phyloP scores from a whole-genome alignment of 805 yeast species.

The Saccharomycopsis fermentans region DNA sequence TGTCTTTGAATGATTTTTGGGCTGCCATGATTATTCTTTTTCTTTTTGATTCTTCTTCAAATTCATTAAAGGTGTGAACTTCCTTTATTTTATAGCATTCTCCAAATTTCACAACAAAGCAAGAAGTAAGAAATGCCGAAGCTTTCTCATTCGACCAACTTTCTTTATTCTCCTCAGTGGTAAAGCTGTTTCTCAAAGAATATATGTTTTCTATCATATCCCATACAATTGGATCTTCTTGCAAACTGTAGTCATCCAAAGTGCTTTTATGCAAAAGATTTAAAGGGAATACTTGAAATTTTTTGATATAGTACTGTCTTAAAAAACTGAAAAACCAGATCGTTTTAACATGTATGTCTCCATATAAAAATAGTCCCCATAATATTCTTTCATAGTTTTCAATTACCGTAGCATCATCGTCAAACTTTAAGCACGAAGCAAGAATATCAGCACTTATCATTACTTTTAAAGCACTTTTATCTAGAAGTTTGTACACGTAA shows the following conservation, averaged over 20 bases:
- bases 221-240: background rate
- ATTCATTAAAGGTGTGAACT: background rate
- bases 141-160: background rate
- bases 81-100: background rate
- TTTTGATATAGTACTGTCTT: slow-evolving; percentile 23
- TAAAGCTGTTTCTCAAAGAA: background rate
- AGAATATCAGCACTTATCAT: slow-evolving; percentile 32
- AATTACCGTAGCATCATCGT: slow-evolving; percentile 31
- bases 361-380: slow-evolving; percentile 34
- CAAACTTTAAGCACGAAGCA: slow-evolving; percentile 25
- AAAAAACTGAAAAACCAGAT: slow-evolving; percentile 35
- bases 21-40: background rate
- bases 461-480: slow-evolving; percentile 20
- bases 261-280: background rate
- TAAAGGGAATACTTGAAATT: slow-evolving; percentile 2
- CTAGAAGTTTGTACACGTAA: slow-evolving; percentile 19
- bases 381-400: slow-evolving; percentile 30
- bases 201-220: background rate
- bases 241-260: background rate
- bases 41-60: background rate
- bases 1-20: background rate
- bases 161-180: background rate
- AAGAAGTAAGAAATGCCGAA: background rate
- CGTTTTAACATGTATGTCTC: slow-evolving; percentile 33
- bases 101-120: background rate